phyloP scores from a whole-genome alignment of 371 early-diverging fungal species.

The Haplosporangium sp. region DNA sequence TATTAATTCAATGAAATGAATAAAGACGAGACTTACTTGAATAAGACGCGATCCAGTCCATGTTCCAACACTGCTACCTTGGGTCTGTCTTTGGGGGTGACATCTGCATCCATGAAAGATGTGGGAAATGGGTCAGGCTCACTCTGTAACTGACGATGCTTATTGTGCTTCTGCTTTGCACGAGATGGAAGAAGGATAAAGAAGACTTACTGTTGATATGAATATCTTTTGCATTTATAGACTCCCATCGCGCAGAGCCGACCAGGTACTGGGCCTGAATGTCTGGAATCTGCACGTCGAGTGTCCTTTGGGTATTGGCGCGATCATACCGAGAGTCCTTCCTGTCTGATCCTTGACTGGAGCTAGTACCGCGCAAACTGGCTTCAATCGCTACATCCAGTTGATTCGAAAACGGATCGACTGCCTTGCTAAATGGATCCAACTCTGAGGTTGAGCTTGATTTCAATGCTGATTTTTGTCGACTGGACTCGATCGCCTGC shows the following conservation, averaged over 20 bases:
- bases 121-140: too few relatives aligned
- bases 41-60: constrained; percentile 83
- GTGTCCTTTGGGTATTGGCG: background rate
- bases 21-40: constrained; percentile 69
- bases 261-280: constrained; percentile 42
- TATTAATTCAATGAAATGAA: background rate
- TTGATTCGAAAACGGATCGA: constrained; percentile 44
- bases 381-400: constrained; percentile 44
- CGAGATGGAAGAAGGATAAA: background rate
- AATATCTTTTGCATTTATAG: constrained; percentile 37
- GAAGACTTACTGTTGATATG: constrained; percentile 36
- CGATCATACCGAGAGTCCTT: constrained; percentile 9
- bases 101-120: constrained; percentile 14
- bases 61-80: constrained; percentile 71
- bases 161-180: background rate
- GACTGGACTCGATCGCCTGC: constrained; percentile 41
- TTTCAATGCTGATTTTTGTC: constrained; percentile 1
- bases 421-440: constrained; percentile 29
- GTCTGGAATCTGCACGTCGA: constrained; percentile 23
- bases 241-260: constrained; percentile 42
- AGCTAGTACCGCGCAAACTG: constrained; percentile 5
- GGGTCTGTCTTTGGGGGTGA: constrained; percentile 37
- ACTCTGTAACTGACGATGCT: background rate
- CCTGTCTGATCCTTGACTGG: background rate
- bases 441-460: background rate